A percentile compares a stretch with the other conserved stretches of the same genome.
Conservation (phyloP, 2,329 filamentous ascomycete species). For the Exophiala aquamarina region DNA sequence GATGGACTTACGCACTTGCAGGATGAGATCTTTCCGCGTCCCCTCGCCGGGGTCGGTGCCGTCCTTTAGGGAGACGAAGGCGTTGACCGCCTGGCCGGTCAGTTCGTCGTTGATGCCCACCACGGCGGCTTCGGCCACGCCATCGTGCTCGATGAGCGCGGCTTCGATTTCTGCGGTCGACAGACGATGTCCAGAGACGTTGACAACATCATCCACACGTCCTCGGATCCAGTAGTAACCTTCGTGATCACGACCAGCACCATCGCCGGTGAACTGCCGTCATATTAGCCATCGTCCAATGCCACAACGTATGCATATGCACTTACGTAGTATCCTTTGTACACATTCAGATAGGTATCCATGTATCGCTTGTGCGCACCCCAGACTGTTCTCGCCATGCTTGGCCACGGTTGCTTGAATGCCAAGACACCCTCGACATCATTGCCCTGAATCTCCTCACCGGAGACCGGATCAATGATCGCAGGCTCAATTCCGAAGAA, state of each 20-base stretch:
- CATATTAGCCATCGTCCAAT: slow-evolving; percentile 11
- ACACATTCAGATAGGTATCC: slow-evolving; percentile 97
- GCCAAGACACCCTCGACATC: slow-evolving; percentile 95
- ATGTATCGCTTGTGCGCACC: slow-evolving; percentile 97
- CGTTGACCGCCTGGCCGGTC: slow-evolving; percentile 95
- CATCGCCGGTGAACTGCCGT: slow-evolving; percentile 62
- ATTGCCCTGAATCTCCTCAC: slow-evolving; percentile 89
- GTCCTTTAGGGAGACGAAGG: slow-evolving; percentile 91
- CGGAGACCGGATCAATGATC: slow-evolving; percentile 94
- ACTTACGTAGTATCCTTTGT: slow-evolving; percentile 95
- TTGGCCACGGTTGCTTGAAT: slow-evolving; percentile 98
- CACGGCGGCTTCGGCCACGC: slow-evolving; percentile 90
- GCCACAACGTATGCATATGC: not conserved
- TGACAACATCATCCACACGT: slow-evolving; percentile 97
- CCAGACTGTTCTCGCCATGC: slow-evolving; percentile 97
- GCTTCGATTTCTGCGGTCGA: slow-evolving; percentile 98
- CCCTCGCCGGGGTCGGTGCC: slow-evolving; percentile 73
- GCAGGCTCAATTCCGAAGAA: slow-evolving; percentile 98
- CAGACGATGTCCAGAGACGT: slow-evolving; percentile 92
- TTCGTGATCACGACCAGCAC: slow-evolving; percentile 92
- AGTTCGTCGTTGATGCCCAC: slow-evolving; percentile 92
- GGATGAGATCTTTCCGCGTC: slow-evolving; percentile 86
- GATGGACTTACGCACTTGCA: slow-evolving; percentile 96
- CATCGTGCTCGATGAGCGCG: slow-evolving; percentile 85
- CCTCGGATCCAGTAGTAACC: slow-evolving; percentile 99